Evolutionary conservation across 2,329 filamentous ascomycete genomes (phyloP), one percentile per base, ranked within the genome.

Genomic region (Colletotrichum scovillei): DNA sequence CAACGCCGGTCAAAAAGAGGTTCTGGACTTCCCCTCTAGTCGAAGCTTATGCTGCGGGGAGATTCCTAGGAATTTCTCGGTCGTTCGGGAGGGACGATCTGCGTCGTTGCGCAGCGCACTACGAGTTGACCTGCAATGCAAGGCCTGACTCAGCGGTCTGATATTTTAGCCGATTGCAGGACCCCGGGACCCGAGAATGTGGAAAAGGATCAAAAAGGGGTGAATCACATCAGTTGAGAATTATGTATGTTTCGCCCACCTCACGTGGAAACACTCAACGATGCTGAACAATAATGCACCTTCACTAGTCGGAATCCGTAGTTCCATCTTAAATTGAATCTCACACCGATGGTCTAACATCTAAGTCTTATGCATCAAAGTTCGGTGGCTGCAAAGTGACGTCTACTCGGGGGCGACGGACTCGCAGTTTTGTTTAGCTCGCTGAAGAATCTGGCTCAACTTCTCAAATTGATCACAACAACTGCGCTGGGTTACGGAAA

Each of bases 81-180:
- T 9, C 26, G 6, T 32, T 67, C 52, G 69, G 69, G 57, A 38
- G 56, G 26, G 49, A 46, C 46, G 57, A 12, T 26, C 32, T 52
- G 63, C 49, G 32, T 7, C 28, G 42, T 7, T 28, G 42, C 26
- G 16, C 16, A 42, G 38, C 16, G 38, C 38, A 19, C 52, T 26
- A 32, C 42, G 9, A 46, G 32, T 32, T 24, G 6, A 26, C 28
- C 55, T n/a, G 55, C n/a, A 32, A 19, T 32, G 35, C 28, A 52
- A 22, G 2, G 6, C 57, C 38, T 72, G 63, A 72, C 57, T 72
- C 58, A 64, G 65, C 69, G 65, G 65, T n/a, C 32, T 55, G 2
- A 58, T 28, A 28, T 56, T 49, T 35, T 55, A 38, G 46, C 70
- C 66, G 60, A 24, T 35, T 46, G 55, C 46, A 73, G 42, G 55